These are phyloP conservation scores for Protomyces arabidopsidicola DNA, from an alignment of 1,139 yeast genomes.

Conservation along the genomic window DNA sequence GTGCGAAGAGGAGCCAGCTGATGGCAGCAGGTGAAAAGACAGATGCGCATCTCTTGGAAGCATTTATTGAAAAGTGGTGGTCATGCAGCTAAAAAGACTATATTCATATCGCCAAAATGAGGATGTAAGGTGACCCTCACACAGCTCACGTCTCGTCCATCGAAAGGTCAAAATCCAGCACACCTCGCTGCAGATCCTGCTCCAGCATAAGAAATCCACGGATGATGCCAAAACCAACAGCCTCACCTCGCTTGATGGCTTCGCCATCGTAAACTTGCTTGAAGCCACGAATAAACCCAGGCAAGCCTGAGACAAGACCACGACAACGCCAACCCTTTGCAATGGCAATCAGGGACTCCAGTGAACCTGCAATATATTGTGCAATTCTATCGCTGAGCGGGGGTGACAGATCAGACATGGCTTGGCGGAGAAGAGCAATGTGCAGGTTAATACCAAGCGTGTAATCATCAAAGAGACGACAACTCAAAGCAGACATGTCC, in stretches of 20 bases:
- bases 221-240: background rate
- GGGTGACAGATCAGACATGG: background rate
- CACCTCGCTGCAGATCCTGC: background rate
- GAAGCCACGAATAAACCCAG: background rate
- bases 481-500: background rate
- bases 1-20: background rate
- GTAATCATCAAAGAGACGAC: background rate
- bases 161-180: background rate
- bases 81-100: background rate
- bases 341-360: background rate
- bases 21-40: slow-evolving; percentile 19
- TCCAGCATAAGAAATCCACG: background rate
- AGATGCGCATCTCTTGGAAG: background rate
- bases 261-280: background rate
- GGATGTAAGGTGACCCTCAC: no score
- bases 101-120: background rate
- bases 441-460: background rate
- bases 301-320: background rate
- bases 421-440: background rate
- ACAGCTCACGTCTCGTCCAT: no score
- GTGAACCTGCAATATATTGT: background rate
- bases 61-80: background rate
- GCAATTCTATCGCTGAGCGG: background rate
- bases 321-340: background rate
- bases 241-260: background rate